Base-by-base conservation (phyloP, 129 eudicot genomes). In the Apium graveolens region DNA sequence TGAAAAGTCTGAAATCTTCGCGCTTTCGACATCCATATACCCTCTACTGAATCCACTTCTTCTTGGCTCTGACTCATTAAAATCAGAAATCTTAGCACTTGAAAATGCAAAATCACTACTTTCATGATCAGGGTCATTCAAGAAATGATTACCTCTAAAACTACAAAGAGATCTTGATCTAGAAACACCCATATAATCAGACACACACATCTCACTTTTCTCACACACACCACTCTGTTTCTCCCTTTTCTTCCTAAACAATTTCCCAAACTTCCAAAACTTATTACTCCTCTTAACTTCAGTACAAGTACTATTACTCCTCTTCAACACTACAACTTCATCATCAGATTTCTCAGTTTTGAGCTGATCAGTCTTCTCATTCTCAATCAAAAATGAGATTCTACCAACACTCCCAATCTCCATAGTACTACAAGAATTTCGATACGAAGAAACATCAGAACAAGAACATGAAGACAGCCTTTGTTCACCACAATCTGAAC, bases 401-500 rank as follows among this genome's bases (percentile, higher is more conserved):
- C 98, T 85, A 38, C 95, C 96, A 32, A 87, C 89, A 75, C 90
- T 83, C 21, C 90, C 96, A n/a, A 87, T 86, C 71, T 86, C 96
- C 73, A 84, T 49, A 4, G 89, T 84, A 68, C 88, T 80, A n/a
- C 85, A 91, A 21, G 95, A 89, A 27, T 89, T 93, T 16, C 91
- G 78, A 68, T 89, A 81, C 0, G 98, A 90, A 39, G 90, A 87
- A 35, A 81, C 81, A 42, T 89, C 98, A 70, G 98, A 89, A 83
- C 97, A 91, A 38, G 96, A 91, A 76, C 97, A 94, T 12, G 96
- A 94, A 6, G 93, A 89, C 18, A 83, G 46, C 32, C 98, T 83
- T 78, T 91, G 96, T 81, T 91, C 98, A 5, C 97, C 97, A 81
- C 97, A 90, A 21, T 91, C 96, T 10, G 93, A 85, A 39, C 97